phyloP scores from a whole-genome alignment of 495 filamentous ascomycete genomes.

The Aspergillus haitiensis region DNA sequence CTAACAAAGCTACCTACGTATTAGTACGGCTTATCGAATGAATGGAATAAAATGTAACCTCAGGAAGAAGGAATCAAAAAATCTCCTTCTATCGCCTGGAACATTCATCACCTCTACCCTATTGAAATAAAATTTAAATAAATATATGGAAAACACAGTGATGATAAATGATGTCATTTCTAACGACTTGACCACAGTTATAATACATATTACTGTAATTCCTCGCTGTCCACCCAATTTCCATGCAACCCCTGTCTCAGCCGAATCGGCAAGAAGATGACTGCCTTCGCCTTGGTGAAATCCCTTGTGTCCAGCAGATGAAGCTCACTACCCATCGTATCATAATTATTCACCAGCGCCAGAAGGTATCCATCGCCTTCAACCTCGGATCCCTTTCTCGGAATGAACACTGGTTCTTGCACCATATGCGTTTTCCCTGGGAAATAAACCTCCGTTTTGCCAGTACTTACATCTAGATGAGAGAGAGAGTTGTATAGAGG shows the following conservation, averaged over 20 bases:
- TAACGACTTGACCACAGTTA: too few relatives aligned
- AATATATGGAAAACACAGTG: too few relatives aligned
- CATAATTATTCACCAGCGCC: slow-evolving; percentile 55
- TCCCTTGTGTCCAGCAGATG: slow-evolving; percentile 52
- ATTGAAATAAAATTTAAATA: too few relatives aligned
- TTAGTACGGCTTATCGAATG: too few relatives aligned
- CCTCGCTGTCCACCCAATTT: slow-evolving; percentile 10
- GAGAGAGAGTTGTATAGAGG: slow-evolving; percentile 42
- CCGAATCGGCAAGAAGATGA: slow-evolving; percentile 25
- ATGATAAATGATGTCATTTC: too few relatives aligned
- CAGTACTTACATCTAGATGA: slow-evolving; percentile 40
- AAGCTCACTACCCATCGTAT: slow-evolving; percentile 50
- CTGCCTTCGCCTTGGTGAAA: slow-evolving; percentile 42
- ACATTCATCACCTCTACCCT: too few relatives aligned
- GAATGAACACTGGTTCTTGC: slow-evolving; percentile 61
- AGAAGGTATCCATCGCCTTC: slow-evolving; percentile 60
- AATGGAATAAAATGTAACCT: too few relatives aligned
- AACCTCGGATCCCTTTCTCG: slow-evolving; percentile 33
- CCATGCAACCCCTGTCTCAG: slow-evolving; percentile 12
- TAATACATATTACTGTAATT: not conserved
- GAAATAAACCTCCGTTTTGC: slow-evolving; percentile 41
- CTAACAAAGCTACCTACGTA: too few relatives aligned
- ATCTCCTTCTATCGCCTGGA: too few relatives aligned
- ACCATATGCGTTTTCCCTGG: slow-evolving; percentile 49
- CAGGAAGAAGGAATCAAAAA: too few relatives aligned